phyloP scores from a whole-genome alignment of 225 moss, liverwort and hornwort genomes.

The Rhytidiadelphus loreus region DNA sequence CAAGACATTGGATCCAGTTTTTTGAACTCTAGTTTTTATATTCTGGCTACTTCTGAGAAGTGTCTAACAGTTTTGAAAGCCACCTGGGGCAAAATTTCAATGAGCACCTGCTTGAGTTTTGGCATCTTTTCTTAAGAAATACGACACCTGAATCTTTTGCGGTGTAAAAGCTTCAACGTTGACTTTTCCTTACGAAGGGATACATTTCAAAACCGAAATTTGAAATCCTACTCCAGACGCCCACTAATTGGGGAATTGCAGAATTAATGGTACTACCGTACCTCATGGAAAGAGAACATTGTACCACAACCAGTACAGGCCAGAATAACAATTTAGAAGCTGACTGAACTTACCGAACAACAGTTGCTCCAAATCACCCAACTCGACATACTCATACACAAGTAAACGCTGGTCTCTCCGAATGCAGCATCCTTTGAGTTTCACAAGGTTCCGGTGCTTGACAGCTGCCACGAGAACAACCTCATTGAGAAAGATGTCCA shows the following conservation, averaged over 20 bases:
- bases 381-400: slow-evolving; percentile 58
- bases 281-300: background rate
- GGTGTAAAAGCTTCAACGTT: background rate
- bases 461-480: slow-evolving; percentile 51
- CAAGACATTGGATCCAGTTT: background rate
- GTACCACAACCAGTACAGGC: background rate
- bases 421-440: slow-evolving; percentile 60
- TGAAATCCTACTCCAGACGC: background rate
- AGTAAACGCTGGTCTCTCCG: slow-evolving; percentile 32
- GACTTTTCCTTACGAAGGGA: background rate
- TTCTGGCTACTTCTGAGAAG: background rate
- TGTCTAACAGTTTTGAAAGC: background rate
- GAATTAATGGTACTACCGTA: background rate
- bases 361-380: slow-evolving; percentile 31
- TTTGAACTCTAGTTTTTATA: background rate
- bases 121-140: background rate
- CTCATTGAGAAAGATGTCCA: slow-evolving; percentile 47
- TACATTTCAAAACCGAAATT: background rate
- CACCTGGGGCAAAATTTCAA: background rate
- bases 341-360: slow-evolving; percentile 20
- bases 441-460: slow-evolving; percentile 49
- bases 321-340: too few relatives aligned
- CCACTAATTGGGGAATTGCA: background rate
- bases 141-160: background rate
- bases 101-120: background rate